A percentile compares a stretch with the other conserved stretches of the same genome.
Evolutionary conservation across 1,139 yeast genomes (phyloP).

Genomic region (Zygotorulaspora mrakii): DNA sequence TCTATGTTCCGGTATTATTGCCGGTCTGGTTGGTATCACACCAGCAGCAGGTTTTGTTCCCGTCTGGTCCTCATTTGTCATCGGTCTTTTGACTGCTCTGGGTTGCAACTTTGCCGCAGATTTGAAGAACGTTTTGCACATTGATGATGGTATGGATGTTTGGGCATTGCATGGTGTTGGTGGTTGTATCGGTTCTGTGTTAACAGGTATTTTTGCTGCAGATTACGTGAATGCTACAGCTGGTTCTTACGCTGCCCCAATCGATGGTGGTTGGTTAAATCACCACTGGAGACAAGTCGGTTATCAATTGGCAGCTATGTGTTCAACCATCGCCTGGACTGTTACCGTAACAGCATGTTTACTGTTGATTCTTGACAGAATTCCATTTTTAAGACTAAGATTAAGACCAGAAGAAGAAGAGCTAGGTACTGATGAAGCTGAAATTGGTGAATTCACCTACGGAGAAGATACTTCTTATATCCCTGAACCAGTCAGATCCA

Average conservation of each 20-base stretch:
- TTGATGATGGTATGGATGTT: constrained; percentile 95
- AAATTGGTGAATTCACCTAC: constrained; percentile 82
- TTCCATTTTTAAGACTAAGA: constrained; percentile 81
- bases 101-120: constrained; percentile 84
- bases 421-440: constrained; percentile 81
- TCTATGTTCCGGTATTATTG: constrained; percentile 87
- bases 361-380: constrained; percentile 66
- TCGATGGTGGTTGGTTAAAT: constrained; percentile 90
- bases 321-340: constrained; percentile 75
- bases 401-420: constrained; percentile 87
- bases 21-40: constrained; percentile 92
- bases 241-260: constrained; percentile 55
- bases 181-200: constrained; percentile 75
- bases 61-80: constrained; percentile 77
- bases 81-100: constrained; percentile 75
- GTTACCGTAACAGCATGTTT: constrained; percentile 71
- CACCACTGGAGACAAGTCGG: constrained; percentile 88
- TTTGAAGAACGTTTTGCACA: constrained; percentile 63
- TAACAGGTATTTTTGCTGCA: constrained; percentile 92
- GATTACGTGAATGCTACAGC: constrained; percentile 83
- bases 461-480: constrained; percentile 62
- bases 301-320: constrained; percentile 84
- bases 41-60: constrained; percentile 98
- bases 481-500: constrained; percentile 70
- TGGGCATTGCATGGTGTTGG: constrained; percentile 94